Evolutionary conservation across 805 yeast species (phyloP), one percentile per base, ranked within the genome.

Genomic region (Yarrowia osloensis): DNA sequence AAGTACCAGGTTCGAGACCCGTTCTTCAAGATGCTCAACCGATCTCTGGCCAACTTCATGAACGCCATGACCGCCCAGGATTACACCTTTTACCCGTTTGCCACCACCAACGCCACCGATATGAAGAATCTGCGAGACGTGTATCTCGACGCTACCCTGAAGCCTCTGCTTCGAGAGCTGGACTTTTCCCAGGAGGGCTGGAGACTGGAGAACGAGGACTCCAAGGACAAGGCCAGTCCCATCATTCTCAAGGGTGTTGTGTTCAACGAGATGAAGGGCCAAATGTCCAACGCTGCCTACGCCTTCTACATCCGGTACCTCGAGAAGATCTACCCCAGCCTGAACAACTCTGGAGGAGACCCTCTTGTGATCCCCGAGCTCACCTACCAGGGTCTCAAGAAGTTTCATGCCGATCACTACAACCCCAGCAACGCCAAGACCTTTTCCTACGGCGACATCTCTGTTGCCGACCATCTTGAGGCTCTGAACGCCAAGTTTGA

Each of bases 31-130:
- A 95, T 95, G 99, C 81, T 94, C 68, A 94, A 92, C 76, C 80
- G 98, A 70, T 91, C 98, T n/a, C 79, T 95, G 73, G 87, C 97
- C 37, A 95, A 91, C 76, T 95, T 92, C 77, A 95, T 95, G 99
- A 95, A 95, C 76, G 99, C 99, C 9, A 91, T 95, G 97, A 95
- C 99, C 0, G 99, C 97, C 24, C 93, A 90, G 72, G 98, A 95
- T 77, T 93, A 92, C 74, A 95, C 99, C 0, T 93, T 87, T 77
- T 95, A 90, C 73, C 99, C 99, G 4, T 95, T 95, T 80, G 90
- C 98, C 31, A 95, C 99, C 2, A 94, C 98, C 12, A 95, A 95
- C 77, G 76, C 77, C 49, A 85, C 84, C 66, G 99, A 95, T 75
- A 95, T 84, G 76, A 82, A 83, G 35, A 95, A 95, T 74, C 81